Percentiles rank a stretch among this genome's conserved stretches.
These are phyloP conservation scores for Papiliotrema terrestris DNA, from an alignment of 1,284 basidiomycete species.

Conservation along the genomic window DNA sequence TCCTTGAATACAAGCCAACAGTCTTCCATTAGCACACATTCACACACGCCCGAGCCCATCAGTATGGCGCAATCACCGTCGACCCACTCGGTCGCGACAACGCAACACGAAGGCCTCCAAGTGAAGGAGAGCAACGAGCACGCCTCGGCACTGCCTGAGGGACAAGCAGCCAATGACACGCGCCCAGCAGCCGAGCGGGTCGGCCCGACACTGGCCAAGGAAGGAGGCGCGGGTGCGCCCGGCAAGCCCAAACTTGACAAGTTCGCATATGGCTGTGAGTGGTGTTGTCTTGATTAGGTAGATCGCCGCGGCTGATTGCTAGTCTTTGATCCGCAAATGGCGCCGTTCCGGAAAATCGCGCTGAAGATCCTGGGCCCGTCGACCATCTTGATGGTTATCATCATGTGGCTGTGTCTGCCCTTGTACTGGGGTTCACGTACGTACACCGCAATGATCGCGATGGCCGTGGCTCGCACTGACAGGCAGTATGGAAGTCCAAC, in stretches of 20 bases:
- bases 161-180: background rate
- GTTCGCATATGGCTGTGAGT: slow-evolving; percentile 8
- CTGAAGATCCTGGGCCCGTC: slow-evolving; percentile 35
- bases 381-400: slow-evolving; percentile 27
- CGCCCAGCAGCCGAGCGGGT: background rate
- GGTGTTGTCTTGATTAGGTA: background rate
- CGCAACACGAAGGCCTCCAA: background rate
- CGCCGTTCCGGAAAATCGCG: slow-evolving; percentile 28
- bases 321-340: slow-evolving; percentile 37
- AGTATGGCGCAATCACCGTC: background rate
- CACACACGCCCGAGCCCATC: too few species aligned
- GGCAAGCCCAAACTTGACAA: slow-evolving; percentile 1
- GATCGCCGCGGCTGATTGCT: background rate
- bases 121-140: background rate
- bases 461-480: background rate
- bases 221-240: background rate
- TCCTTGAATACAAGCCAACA: too few species aligned
- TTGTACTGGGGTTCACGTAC: slow-evolving; percentile 53
- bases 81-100: background rate
- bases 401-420: slow-evolving; percentile 44
- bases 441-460: slow-evolving; percentile 1
- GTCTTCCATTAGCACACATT: too few species aligned
- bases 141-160: background rate
- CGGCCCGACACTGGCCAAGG: background rate
- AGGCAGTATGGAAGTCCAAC: slow-evolving; percentile 40